These are phyloP conservation scores for Berberis vulgaris DNA, from an alignment of 164 flowering plant species.

Conservation along the genomic window DNA sequence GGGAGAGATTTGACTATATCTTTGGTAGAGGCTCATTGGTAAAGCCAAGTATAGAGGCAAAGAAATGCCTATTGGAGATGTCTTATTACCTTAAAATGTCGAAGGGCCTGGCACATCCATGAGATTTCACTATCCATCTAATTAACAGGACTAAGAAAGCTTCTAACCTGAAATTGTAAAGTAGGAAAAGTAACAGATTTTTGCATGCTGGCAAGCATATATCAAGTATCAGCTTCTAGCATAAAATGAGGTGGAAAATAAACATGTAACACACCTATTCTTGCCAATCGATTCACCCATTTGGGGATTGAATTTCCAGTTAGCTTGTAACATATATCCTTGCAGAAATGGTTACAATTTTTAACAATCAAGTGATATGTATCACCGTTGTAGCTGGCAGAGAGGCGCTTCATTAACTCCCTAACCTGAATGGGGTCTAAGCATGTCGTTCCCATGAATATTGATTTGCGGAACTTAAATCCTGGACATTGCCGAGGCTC, in stretches of 20 bases:
- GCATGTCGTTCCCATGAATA: conserved; percentile 77
- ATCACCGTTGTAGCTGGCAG: conserved; percentile 79
- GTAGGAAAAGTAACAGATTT: background rate
- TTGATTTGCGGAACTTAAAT: conserved; percentile 86
- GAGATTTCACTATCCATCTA: background rate
- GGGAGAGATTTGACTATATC: too few species aligned
- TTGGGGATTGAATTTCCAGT: conserved; percentile 80
- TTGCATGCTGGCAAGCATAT: too few species aligned
- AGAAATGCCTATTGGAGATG: too few species aligned
- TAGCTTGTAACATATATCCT: conserved; percentile 74
- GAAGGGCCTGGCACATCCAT: too few species aligned
- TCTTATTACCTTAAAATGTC: too few species aligned
- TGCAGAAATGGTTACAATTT: conserved; percentile 98
- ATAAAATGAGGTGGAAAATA: too few species aligned
- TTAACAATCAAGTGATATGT: conserved; percentile 84
- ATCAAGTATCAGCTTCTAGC: too few species aligned
- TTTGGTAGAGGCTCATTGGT: too few species aligned
- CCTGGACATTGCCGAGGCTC: conserved; percentile 98
- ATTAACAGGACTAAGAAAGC: background rate
- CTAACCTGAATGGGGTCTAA: conserved; percentile 69
- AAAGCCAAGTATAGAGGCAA: too few species aligned
- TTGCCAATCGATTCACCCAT: conserved; percentile 97
- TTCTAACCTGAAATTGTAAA: too few species aligned
- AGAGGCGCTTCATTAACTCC: conserved; percentile 75
- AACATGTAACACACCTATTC: conserved; percentile 77